Percentiles rank a stretch among this genome's conserved stretches.
Evolutionary conservation across 2,329 filamentous ascomycete species (phyloP).

Genomic region (Pleomassaria siparia): DNA sequence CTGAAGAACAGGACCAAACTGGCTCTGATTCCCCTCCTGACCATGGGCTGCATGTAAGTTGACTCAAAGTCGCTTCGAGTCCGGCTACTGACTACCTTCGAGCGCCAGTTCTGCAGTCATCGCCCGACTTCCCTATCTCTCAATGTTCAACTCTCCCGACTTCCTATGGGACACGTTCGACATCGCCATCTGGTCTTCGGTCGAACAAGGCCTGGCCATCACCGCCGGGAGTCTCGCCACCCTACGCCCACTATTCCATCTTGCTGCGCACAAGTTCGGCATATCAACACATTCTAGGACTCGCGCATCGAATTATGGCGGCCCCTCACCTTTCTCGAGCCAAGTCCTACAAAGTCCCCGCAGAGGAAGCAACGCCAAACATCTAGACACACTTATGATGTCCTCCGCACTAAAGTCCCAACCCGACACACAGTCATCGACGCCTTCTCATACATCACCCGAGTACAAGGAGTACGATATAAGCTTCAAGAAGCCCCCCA

Average conservation of each 20-base stretch:
- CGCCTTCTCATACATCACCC: background rate
- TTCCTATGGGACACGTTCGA: constrained; percentile 39
- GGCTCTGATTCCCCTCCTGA: constrained; percentile 50
- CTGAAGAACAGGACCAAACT: constrained; percentile 54
- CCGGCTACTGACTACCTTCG: background rate
- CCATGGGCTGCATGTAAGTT: constrained; percentile 53
- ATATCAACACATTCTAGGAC: constrained; percentile 21
- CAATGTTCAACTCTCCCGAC: constrained; percentile 30
- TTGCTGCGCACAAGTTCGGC: constrained; percentile 28
- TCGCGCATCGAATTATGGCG: constrained; percentile 22
- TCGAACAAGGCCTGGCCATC: constrained; percentile 42
- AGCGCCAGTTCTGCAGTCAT: constrained; percentile 39
- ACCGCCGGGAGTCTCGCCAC: constrained; percentile 40
- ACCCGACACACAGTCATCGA: too few relatives aligned
- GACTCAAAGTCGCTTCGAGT: background rate
- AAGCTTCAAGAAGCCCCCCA: constrained; percentile 6
- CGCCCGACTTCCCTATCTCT: constrained; percentile 32
- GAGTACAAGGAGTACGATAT: constrained; percentile 14
- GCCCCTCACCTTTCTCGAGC: constrained; percentile 8
- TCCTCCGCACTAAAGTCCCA: constrained; percentile 17
- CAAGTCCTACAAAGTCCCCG: constrained; percentile 13
- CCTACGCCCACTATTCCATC: constrained; percentile 35
- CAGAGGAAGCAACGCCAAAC: constrained; percentile 15
- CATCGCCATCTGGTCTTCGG: constrained; percentile 40
- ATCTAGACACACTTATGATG: constrained; percentile 23